Evolutionary conservation across 345 rosid genomes (phyloP).

Genomic region (Luvunga scandens): DNA sequence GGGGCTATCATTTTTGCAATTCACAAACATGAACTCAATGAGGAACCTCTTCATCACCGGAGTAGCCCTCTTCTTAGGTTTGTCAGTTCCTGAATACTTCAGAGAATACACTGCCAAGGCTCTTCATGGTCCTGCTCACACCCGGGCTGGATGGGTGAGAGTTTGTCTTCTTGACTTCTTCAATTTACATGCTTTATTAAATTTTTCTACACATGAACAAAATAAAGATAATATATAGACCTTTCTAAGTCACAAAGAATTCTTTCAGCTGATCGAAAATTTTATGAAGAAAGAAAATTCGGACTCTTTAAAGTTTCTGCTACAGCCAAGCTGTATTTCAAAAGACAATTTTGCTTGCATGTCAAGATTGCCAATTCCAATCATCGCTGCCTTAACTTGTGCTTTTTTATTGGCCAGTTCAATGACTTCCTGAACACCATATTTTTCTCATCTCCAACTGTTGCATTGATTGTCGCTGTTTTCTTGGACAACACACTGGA

Average conservation of each 20-base stretch:
- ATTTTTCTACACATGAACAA: background rate
- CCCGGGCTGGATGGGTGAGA: slow-evolving; percentile 86
- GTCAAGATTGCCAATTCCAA: background rate
- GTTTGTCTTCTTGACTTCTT: background rate
- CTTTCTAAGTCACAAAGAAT: no score
- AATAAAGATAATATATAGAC: no score
- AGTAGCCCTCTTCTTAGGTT: slow-evolving; percentile 81
- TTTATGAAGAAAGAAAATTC: background rate
- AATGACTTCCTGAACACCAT: slow-evolving; percentile 94
- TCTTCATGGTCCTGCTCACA: slow-evolving; percentile 88
- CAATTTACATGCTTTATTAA: background rate
- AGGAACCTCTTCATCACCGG: slow-evolving; percentile 88
- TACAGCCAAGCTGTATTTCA: no score
- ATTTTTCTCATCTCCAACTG: slow-evolving; percentile 89
- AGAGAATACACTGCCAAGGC: slow-evolving; percentile 78
- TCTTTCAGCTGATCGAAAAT: no score
- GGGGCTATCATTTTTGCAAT: slow-evolving; percentile 93
- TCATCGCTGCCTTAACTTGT: background rate
- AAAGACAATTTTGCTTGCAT: background rate
- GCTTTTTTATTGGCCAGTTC: slow-evolving; percentile 48
- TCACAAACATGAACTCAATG: slow-evolving; percentile 98
- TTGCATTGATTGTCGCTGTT: slow-evolving; percentile 69
- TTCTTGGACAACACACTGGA: slow-evolving; percentile 93
- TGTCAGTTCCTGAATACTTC: slow-evolving; percentile 87
- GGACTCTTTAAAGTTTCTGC: background rate